These are phyloP conservation scores for Fennellomyces sp. DNA, from an alignment of 371 early-diverging fungal genomes.

Conservation along the genomic window DNA sequence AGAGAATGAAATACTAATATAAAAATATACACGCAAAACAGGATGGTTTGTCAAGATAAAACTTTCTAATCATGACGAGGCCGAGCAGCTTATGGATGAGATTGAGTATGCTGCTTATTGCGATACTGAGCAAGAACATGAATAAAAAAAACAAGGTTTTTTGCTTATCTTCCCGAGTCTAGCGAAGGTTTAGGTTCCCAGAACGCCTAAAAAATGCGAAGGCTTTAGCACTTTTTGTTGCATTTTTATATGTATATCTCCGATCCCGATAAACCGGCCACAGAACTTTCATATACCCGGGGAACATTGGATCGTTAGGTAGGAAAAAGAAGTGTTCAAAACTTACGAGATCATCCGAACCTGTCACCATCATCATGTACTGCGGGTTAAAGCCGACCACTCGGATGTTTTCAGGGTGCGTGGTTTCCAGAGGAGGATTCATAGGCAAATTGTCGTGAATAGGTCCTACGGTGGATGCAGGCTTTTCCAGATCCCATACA, in stretches of 20 bases:
- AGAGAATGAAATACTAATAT: neutral
- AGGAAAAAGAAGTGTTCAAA: neutral
- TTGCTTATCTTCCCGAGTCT: neutral
- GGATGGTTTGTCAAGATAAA: constrained; percentile 95
- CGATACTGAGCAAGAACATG: constrained; percentile 17
- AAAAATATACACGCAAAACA: constrained; percentile 18
- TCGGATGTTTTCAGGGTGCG: constrained; percentile 44
- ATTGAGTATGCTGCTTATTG: constrained; percentile 63
- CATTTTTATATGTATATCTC: neutral
- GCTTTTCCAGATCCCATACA: constrained; percentile 69
- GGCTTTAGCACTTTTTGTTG: neutral
- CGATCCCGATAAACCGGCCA: constrained; percentile 4
- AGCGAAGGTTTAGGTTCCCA: neutral
- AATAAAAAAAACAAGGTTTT: neutral
- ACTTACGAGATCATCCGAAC: constrained; percentile 53
- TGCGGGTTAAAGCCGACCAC: constrained; percentile 74
- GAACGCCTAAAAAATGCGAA: neutral
- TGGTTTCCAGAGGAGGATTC: constrained; percentile 27
- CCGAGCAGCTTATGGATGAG: constrained; percentile 76
- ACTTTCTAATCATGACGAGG: constrained; percentile 64
- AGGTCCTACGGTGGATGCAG: constrained; percentile 17
- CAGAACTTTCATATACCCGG: neutral
- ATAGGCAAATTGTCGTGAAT: constrained; percentile 20
- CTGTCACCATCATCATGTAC: constrained; percentile 71
- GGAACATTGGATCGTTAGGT: neutral